phyloP scores from a whole-genome alignment of 1,139 yeast species.

The Yamadazyma epiphylla region DNA sequence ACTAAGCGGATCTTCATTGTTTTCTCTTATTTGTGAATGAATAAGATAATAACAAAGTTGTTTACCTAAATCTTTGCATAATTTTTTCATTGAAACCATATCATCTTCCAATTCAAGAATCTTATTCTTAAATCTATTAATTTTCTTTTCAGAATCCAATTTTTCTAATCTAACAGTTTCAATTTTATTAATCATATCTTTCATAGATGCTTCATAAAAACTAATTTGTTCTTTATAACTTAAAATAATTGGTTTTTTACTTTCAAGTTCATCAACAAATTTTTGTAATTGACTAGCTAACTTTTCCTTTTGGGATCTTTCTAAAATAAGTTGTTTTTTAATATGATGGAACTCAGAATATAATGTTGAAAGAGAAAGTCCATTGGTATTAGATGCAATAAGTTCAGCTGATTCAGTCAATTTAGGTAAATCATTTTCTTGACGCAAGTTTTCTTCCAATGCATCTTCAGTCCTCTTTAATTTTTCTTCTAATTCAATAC shows the following conservation, averaged over 20 bases:
- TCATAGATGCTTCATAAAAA: constrained; percentile 38
- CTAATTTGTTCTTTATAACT: constrained; percentile 57
- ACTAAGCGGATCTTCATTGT: constrained; percentile 52
- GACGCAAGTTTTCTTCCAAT: constrained; percentile 37
- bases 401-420: constrained; percentile 35
- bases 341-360: constrained; percentile 65
- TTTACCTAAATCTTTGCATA: constrained; percentile 69
- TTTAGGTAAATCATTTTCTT: constrained; percentile 38
- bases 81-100: constrained; percentile 44
- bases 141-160: constrained; percentile 37
- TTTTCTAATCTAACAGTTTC: constrained; percentile 38
- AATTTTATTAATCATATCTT: constrained; percentile 37
- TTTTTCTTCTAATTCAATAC: constrained; percentile 31
- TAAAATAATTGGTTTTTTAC: constrained; percentile 73
- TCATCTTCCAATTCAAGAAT: constrained; percentile 35
- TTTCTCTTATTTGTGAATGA: constrained; percentile 57
- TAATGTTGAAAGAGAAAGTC: constrained; percentile 64
- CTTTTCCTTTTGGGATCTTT: constrained; percentile 66
- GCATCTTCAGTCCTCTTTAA: constrained; percentile 40
- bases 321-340: constrained; percentile 65
- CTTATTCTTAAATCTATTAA: constrained; percentile 25
- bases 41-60: constrained; percentile 74
- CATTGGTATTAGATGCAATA: constrained; percentile 46
- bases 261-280: constrained; percentile 73
- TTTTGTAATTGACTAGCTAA: constrained; percentile 68